Base-by-base conservation (phyloP, 1,284 basidiomycete genomes). In the Apiotrichum mycotoxinovorans region DNA sequence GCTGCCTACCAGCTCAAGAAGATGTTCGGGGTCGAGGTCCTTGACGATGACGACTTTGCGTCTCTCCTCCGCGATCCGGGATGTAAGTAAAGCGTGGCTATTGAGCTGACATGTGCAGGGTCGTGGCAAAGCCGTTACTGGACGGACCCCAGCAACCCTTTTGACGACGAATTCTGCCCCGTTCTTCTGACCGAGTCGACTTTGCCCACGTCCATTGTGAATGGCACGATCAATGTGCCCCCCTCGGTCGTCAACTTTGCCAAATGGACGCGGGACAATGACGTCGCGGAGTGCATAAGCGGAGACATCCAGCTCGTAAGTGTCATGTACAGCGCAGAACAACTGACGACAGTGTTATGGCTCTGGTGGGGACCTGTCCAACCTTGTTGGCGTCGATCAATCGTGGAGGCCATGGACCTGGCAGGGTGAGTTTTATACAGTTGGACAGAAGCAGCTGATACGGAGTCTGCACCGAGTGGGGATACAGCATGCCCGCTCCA, bases 321-420 rank as follows among this genome's bases (percentile, higher is more conserved):
- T 51, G 17, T 22, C 22, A 25, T 34, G 34, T 49, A 35, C 17
- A 18, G 35, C 17, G 14, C 4, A 15, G 35, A 37, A 8, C 4
- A 15, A 20, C 43, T 37, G 30, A 43, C 17, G 1, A 38, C 51
- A 91, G 84, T 97, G 93, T 75, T 96, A 95, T 68, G 90, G 90
- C 15, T 87, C 89, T 0, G 66, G 78, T 1, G 79, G 83, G 63
- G 94, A 84, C 75, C 81, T 82, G 61, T 79, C 81, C 15, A 83
- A n/a, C n/a, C n/a, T n/a, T n/a, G n/a, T 81, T 1, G 82, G 80
- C 14, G 75, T 89, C 12, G 79, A 84, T 58, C 82, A 88, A 69
- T 81, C 80, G 0, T 94, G 90, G 89, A 82, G 91, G 44, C 79
- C 88, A 8, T 98, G 94, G 94, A 71, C 82, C 1, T 97, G 91